A percentile compares a stretch with the other conserved stretches of the same genome.
phyloP scores from a whole-genome alignment of 1,139 yeast species.

The Candida mesenterica region DNA sequence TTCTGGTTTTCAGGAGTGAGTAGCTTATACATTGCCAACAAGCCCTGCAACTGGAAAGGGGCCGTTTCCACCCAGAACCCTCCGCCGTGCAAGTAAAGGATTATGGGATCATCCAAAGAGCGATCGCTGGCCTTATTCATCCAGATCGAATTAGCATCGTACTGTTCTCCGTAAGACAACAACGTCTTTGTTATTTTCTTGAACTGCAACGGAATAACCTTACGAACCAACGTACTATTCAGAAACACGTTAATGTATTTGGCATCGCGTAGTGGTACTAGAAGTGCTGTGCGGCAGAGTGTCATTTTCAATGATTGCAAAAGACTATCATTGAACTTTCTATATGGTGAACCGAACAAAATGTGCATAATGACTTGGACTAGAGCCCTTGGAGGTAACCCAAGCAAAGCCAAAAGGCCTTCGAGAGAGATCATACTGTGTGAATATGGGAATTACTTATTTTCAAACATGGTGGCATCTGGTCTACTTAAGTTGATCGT shows the following conservation, averaged over 20 bases:
- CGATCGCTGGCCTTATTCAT: slow-evolving; percentile 30
- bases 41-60: slow-evolving; percentile 32
- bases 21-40: slow-evolving; percentile 30
- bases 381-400: slow-evolving; percentile 8
- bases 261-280: slow-evolving; percentile 8
- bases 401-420: slow-evolving; percentile 5
- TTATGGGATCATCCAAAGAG: slow-evolving; percentile 32
- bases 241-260: slow-evolving; percentile 8
- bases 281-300: slow-evolving; percentile 9
- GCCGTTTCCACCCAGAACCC: slow-evolving; percentile 39
- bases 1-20: slow-evolving; percentile 26
- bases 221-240: slow-evolving; percentile 9
- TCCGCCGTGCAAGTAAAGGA: slow-evolving; percentile 44
- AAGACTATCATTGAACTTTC: slow-evolving; percentile 9
- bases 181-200: slow-evolving; percentile 10
- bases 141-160: slow-evolving; percentile 38
- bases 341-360: slow-evolving; percentile 9
- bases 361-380: slow-evolving; percentile 8
- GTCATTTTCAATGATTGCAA: slow-evolving; percentile 8
- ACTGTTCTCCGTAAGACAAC: slow-evolving; percentile 35
- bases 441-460: not conserved
- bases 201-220: slow-evolving; percentile 8
- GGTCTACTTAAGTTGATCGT: not conserved
- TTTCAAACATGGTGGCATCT: not conserved
- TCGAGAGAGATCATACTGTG: slow-evolving; percentile 6